Evolutionary conservation across 441 rosid species (phyloP).

Genomic region (Francoa sonchifolia): DNA sequence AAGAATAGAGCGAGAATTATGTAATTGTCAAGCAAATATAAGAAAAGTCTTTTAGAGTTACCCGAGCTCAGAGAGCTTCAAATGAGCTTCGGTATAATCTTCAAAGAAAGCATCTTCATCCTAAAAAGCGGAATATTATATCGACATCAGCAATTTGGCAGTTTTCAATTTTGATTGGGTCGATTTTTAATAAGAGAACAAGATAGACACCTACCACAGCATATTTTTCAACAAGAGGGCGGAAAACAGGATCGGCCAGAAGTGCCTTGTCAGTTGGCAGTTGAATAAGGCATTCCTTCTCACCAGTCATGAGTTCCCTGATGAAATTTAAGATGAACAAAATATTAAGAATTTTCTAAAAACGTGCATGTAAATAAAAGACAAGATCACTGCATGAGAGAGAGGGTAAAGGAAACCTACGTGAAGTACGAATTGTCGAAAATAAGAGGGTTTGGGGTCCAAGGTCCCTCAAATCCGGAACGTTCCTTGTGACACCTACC

Average conservation of each 20-base stretch:
- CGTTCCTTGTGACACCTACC: slow-evolving; percentile 61
- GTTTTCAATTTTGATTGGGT: not conserved
- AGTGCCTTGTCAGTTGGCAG: slow-evolving; percentile 47
- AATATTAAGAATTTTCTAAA: not conserved
- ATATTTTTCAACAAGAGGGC: slow-evolving; percentile 36
- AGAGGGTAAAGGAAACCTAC: slow-evolving; percentile 12
- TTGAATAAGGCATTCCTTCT: slow-evolving; percentile 45
- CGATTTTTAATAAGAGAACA: not conserved
- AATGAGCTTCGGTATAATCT: slow-evolving; percentile 39
- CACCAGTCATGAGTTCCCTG: slow-evolving; percentile 43
- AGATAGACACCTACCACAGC: slow-evolving; percentile 28
- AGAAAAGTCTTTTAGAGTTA: not conserved
- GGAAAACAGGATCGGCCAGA: slow-evolving; percentile 31
- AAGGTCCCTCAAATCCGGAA: slow-evolving; percentile 51
- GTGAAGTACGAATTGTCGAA: slow-evolving; percentile 50
- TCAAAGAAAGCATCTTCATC: slow-evolving; percentile 44
- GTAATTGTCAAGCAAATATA: not conserved
- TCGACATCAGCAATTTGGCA: not conserved
- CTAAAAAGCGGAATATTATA: slow-evolving; percentile 9
- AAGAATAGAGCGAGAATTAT: not conserved
- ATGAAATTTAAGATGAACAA: not conserved
- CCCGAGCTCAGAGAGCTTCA: slow-evolving; percentile 53
- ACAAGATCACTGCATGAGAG: not conserved
- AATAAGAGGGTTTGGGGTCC: slow-evolving; percentile 46
- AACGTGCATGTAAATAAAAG: not conserved